Percentiles rank a stretch among this genome's conserved stretches.
These are phyloP conservation scores for Globisporangium cystogenes DNA, from an alignment of 352 stramenopile species.

Conservation along the genomic window DNA sequence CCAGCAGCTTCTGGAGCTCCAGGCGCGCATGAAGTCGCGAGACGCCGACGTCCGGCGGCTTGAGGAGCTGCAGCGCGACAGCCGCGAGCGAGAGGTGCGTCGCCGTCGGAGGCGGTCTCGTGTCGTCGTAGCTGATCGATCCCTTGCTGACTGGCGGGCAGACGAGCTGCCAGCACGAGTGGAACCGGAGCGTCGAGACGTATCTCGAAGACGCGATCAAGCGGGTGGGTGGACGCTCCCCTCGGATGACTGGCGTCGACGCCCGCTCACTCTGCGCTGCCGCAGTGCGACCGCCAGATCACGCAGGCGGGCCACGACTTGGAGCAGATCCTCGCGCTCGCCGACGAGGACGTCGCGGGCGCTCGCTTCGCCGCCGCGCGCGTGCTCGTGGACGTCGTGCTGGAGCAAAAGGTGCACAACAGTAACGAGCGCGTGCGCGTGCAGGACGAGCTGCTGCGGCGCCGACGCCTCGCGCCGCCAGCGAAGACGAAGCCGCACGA, in stretches of 20 bases:
- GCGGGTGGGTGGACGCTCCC: slow-evolving; percentile 3
- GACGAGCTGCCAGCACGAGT: slow-evolving; percentile 11
- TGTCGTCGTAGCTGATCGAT: too few species aligned
- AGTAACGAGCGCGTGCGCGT: slow-evolving; percentile 26
- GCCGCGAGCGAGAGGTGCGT: slow-evolving; percentile 19
- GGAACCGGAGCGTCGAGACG: slow-evolving; percentile 22
- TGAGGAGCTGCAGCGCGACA: slow-evolving; percentile 7
- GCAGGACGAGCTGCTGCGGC: slow-evolving; percentile 24
- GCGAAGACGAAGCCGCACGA: neutral
- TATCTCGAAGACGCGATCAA: slow-evolving; percentile 30
- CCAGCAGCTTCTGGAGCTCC: slow-evolving; percentile 9
- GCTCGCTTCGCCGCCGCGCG: slow-evolving; percentile 54
- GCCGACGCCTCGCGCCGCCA: neutral
- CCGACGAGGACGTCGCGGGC: slow-evolving; percentile 28
- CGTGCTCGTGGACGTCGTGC: slow-evolving; percentile 44
- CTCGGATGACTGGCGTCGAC: neutral
- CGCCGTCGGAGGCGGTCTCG: neutral
- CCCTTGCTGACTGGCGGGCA: too few species aligned
- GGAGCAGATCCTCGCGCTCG: slow-evolving; percentile 38
- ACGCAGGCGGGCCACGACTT: slow-evolving; percentile 25
- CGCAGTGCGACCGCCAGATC: slow-evolving; percentile 52
- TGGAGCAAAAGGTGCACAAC: slow-evolving; percentile 58
- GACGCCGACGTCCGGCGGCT: slow-evolving; percentile 8
- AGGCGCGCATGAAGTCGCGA: neutral
- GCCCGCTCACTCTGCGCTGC: neutral